These are phyloP conservation scores for Fennellomyces sp. DNA, from an alignment of 371 early-diverging fungal species.

Conservation along the genomic window DNA sequence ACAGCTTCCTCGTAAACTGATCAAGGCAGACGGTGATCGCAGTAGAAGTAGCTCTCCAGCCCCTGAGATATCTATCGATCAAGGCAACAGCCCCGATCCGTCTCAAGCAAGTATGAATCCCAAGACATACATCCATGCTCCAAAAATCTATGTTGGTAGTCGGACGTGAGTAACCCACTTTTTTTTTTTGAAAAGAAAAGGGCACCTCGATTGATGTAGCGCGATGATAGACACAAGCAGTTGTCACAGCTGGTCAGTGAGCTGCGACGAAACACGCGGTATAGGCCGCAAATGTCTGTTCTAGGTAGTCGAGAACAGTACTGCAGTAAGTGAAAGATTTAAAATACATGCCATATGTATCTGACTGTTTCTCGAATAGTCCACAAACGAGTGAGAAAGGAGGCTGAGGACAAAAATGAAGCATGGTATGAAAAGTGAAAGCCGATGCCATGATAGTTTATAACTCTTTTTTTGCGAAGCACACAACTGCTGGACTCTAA, in stretches of 20 bases:
- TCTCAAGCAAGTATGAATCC: not conserved
- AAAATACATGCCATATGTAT: not conserved
- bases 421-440: slow-evolving; percentile 36
- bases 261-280: slow-evolving; percentile 52
- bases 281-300: slow-evolving; percentile 55
- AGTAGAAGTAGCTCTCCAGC: not conserved
- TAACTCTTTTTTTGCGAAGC: slow-evolving; percentile 6
- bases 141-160: slow-evolving; percentile 55
- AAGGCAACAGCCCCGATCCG: not conserved
- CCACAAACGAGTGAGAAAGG: slow-evolving; percentile 42
- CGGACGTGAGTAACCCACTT: slow-evolving; percentile 65
- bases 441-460: not conserved
- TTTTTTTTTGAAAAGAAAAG: too few relatives aligned
- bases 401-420: slow-evolving; percentile 42
- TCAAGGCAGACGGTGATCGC: not conserved
- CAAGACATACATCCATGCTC: slow-evolving; percentile 3
- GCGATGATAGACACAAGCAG: slow-evolving; percentile 67
- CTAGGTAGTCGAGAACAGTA: slow-evolving; percentile 61
- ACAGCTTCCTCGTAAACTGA: slow-evolving; percentile 13
- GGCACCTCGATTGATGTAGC: too few relatives aligned
- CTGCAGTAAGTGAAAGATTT: slow-evolving; percentile 37
- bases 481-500: slow-evolving; percentile 31
- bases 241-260: slow-evolving; percentile 56
- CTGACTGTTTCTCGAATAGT: slow-evolving; percentile 20
- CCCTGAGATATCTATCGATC: not conserved